A percentile compares a stretch with the other conserved stretches of the same genome.
phyloP scores from a whole-genome alignment of 257 asterid genomes.

The Ophiorrhiza pumila region DNA sequence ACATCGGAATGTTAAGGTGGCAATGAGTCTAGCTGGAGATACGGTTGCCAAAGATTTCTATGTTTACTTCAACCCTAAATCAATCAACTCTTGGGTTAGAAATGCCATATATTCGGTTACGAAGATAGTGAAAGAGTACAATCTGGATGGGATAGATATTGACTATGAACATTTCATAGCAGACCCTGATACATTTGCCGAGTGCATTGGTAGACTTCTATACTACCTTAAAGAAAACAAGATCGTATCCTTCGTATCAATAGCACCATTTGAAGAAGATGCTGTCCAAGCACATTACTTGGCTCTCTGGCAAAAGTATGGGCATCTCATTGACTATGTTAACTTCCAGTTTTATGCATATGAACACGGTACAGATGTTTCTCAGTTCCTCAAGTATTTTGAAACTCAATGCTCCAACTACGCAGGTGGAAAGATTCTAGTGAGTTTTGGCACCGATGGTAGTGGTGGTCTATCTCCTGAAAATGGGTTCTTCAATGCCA shows the following conservation, averaged over 20 bases:
- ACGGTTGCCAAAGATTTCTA: slow-evolving; percentile 13
- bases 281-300: slow-evolving; percentile 48
- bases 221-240: slow-evolving; percentile 49
- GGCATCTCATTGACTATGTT: slow-evolving; percentile 62
- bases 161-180: slow-evolving; percentile 67
- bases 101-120: slow-evolving; percentile 64
- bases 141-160: slow-evolving; percentile 66
- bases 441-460: slow-evolving; percentile 61
- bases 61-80: slow-evolving; percentile 47
- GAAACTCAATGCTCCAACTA: slow-evolving; percentile 51
- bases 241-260: slow-evolving; percentile 51
- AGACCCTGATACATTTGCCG: slow-evolving; percentile 65
- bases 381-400: slow-evolving; percentile 58
- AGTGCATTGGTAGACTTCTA: slow-evolving; percentile 60
- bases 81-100: slow-evolving; percentile 52
- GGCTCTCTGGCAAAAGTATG: slow-evolving; percentile 57
- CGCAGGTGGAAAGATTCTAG: slow-evolving; percentile 48
- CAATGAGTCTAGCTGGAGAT: slow-evolving; percentile 73
- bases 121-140: slow-evolving; percentile 39
- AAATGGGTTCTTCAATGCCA: slow-evolving; percentile 65
- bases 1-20: slow-evolving; percentile 56
- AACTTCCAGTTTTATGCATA: slow-evolving; percentile 77
- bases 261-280: slow-evolving; percentile 57
- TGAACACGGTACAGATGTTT: slow-evolving; percentile 36
- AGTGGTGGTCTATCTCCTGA: slow-evolving; percentile 60